A percentile compares a stretch with the other conserved stretches of the same genome.
phyloP scores from a whole-genome alignment of 352 stramenopile genomes.

The Globisporangium apiculatum region DNA sequence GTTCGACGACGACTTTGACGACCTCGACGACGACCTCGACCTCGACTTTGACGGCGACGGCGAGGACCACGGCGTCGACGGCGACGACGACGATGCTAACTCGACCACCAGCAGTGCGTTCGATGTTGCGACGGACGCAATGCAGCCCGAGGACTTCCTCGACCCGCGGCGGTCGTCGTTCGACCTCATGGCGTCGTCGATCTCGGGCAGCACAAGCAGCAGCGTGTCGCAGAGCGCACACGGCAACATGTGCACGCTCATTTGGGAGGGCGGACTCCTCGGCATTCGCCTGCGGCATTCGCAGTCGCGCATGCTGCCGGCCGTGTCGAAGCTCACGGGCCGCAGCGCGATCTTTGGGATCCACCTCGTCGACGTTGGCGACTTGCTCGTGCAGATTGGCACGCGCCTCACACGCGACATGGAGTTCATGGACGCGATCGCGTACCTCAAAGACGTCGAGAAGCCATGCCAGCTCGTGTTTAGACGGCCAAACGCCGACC shows the following conservation, averaged over 20 bases:
- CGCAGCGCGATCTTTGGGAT: slow-evolving; percentile 83
- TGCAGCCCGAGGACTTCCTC: slow-evolving; percentile 39
- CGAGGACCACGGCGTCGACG: slow-evolving; percentile 47
- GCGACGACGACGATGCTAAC: slow-evolving; percentile 19
- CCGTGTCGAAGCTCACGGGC: slow-evolving; percentile 80
- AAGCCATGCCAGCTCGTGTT: slow-evolving; percentile 81
- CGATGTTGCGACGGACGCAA: slow-evolving; percentile 3
- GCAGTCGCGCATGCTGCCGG: slow-evolving; percentile 69
- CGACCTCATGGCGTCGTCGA: slow-evolving; percentile 64
- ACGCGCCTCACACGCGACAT: slow-evolving; percentile 62
- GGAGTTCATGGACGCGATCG: slow-evolving; percentile 80
- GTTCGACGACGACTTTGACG: slow-evolving; percentile 56
- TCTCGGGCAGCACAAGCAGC: slow-evolving; percentile 50
- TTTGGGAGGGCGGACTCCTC: slow-evolving; percentile 80
- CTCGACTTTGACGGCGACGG: slow-evolving; percentile 36
- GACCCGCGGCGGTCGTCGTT: slow-evolving; percentile 61
- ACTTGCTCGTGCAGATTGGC: slow-evolving; percentile 74
- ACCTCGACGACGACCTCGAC: slow-evolving; percentile 39
- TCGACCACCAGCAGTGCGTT: slow-evolving; percentile 1
- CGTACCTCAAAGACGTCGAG: slow-evolving; percentile 69
- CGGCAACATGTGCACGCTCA: slow-evolving; percentile 68
- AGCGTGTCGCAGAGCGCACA: slow-evolving; percentile 49
- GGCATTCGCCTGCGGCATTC: slow-evolving; percentile 73
- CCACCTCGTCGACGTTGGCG: slow-evolving; percentile 77
- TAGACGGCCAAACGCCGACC: slow-evolving; percentile 50